These are phyloP conservation scores for Ciborinia camelliae DNA, from an alignment of 2,329 filamentous ascomycete genomes.

Conservation along the genomic window DNA sequence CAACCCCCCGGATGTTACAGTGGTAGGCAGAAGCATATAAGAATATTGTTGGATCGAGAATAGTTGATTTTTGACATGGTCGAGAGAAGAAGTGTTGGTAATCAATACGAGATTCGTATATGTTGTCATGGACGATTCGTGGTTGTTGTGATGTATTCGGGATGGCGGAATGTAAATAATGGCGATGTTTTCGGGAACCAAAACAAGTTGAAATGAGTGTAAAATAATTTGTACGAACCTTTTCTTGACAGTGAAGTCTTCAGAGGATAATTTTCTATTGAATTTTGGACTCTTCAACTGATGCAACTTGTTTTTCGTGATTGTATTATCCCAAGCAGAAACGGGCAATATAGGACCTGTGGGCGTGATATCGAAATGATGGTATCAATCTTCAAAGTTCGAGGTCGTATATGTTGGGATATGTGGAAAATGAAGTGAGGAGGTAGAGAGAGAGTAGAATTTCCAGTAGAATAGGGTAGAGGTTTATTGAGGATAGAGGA, in stretches of 20 bases:
- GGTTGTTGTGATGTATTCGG: neutral
- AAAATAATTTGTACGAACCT: constrained; percentile 11
- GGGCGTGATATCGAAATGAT: neutral
- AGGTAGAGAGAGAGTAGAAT: neutral
- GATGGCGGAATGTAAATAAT: constrained; percentile 11
- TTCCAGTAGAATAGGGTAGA: neutral
- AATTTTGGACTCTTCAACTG: neutral
- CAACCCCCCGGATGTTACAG: no score
- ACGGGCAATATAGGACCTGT: constrained; percentile 6
- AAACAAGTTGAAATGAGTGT: constrained; percentile 4
- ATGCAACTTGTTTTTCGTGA: neutral
- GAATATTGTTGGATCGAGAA: neutral
- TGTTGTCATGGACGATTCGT: neutral
- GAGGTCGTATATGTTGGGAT: neutral
- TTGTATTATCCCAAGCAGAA: neutral
- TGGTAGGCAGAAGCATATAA: neutral
- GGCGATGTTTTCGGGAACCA: neutral
- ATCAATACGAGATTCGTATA: neutral
- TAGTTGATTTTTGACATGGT: neutral
- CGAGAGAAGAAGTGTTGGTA: neutral
- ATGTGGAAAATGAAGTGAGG: neutral
- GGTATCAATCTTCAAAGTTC: neutral
- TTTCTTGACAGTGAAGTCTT: constrained; percentile 18
- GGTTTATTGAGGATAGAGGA: neutral
- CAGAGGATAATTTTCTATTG: constrained; percentile 5